These are phyloP conservation scores for Sporothrix globosa DNA, from an alignment of 2,329 filamentous ascomycete genomes.

Conservation along the genomic window DNA sequence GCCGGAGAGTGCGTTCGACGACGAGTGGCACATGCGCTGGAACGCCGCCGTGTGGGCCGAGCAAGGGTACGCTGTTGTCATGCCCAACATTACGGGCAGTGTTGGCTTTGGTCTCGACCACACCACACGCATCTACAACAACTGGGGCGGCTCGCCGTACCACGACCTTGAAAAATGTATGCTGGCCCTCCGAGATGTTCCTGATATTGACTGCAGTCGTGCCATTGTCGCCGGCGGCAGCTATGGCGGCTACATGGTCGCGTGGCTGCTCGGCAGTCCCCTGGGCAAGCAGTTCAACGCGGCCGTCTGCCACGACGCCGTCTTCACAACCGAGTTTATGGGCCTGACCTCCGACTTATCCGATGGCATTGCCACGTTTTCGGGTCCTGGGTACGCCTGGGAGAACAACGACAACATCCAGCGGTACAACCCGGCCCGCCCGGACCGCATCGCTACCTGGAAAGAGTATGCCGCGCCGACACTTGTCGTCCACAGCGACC, in stretches of 20 bases:
- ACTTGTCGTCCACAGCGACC: slow-evolving; percentile 71
- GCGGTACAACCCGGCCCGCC: slow-evolving; percentile 55
- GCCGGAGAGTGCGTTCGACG: slow-evolving; percentile 54
- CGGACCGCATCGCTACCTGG: slow-evolving; percentile 60
- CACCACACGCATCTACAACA: slow-evolving; percentile 47
- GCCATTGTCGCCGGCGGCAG: slow-evolving; percentile 58
- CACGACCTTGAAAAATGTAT: slow-evolving; percentile 60
- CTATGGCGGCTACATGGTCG: slow-evolving; percentile 64
- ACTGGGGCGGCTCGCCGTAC: slow-evolving; percentile 59
- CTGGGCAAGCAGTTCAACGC: slow-evolving; percentile 52
- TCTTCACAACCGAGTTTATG: slow-evolving; percentile 44
- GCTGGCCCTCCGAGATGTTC: slow-evolving; percentile 53
- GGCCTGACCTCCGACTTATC: slow-evolving; percentile 33
- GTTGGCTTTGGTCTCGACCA: slow-evolving; percentile 57
- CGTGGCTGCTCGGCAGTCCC: slow-evolving; percentile 60
- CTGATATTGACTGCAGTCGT: slow-evolving; percentile 58
- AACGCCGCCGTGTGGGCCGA: slow-evolving; percentile 62
- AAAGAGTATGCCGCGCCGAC: slow-evolving; percentile 59
- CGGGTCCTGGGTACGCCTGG: slow-evolving; percentile 52
- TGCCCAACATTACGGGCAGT: slow-evolving; percentile 62
- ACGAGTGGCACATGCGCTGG: slow-evolving; percentile 49
- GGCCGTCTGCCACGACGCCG: slow-evolving; percentile 58
- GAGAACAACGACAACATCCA: slow-evolving; percentile 51
- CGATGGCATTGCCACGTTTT: slow-evolving; percentile 45
- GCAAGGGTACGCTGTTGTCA: slow-evolving; percentile 63